These are phyloP conservation scores for Cryoendolithus antarcticus DNA, from an alignment of 2,329 filamentous ascomycete species.

Conservation along the genomic window DNA sequence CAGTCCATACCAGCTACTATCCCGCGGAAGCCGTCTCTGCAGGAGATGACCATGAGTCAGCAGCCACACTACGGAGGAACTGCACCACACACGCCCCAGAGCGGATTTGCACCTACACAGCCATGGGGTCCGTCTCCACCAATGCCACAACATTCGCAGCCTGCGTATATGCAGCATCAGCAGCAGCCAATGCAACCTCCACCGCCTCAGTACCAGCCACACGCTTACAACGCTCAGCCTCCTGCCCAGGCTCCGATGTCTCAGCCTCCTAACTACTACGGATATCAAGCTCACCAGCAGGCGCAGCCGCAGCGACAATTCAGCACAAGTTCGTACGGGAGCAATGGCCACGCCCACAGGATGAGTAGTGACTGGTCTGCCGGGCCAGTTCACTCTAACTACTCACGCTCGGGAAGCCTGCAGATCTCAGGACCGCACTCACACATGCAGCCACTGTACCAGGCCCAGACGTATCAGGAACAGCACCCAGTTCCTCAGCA, in stretches of 20 bases:
- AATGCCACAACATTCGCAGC: conserved; percentile 14
- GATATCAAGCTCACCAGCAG: conserved; percentile 25
- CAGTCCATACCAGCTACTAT: conserved; percentile 16
- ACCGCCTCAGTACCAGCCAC: conserved; percentile 15
- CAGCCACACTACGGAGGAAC: conserved; percentile 23
- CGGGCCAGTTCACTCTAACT: conserved; percentile 20
- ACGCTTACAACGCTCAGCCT: conserved; percentile 13
- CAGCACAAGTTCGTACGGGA: conserved; percentile 16
- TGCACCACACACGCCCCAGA: conserved; percentile 28
- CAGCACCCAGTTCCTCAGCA: conserved; percentile 9
- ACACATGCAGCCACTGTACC: conserved; percentile 22
- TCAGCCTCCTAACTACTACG: conserved; percentile 27
- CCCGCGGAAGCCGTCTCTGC: conserved; percentile 31
- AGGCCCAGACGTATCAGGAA: conserved; percentile 18
- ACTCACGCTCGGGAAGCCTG: conserved; percentile 29
- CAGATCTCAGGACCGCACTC: conserved; percentile 24
- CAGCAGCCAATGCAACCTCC: conserved; percentile 26
- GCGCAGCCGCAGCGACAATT: conserved; percentile 25
- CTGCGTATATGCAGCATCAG: conserved; percentile 18
- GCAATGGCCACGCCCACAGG: conserved; percentile 20
- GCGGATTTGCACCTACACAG: conserved; percentile 25
- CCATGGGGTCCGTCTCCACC: conserved; percentile 21
- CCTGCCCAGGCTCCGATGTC: conserved; percentile 15
- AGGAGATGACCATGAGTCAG: conserved; percentile 31
- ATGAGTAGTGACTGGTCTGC: conserved; percentile 28